Conservation (phyloP, 306 rosid species). For the Lathyrus aphaca region DNA sequence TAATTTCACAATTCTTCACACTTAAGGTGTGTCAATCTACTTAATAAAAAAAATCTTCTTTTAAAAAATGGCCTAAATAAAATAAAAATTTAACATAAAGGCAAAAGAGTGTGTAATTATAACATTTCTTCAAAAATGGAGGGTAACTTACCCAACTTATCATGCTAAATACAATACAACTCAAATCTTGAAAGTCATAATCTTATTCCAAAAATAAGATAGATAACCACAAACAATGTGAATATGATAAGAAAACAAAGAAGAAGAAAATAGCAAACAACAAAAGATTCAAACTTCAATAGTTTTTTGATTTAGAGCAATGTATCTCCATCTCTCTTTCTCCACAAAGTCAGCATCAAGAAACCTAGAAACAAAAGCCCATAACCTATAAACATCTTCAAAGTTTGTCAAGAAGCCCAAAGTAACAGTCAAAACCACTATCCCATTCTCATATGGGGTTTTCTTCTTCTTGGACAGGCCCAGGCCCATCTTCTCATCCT, state of each 20-base stretch:
- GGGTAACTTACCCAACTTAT: neutral
- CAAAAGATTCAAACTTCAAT: conserved; percentile 55
- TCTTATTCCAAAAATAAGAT: conserved; percentile 8
- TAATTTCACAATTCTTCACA: no score
- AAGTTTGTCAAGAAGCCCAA: conserved; percentile 71
- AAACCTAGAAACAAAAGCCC: conserved; percentile 79
- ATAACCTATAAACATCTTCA: conserved; percentile 70
- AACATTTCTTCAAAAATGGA: neutral
- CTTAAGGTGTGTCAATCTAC: no score
- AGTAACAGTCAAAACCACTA: conserved; percentile 56
- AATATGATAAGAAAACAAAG: neutral
- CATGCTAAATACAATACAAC: neutral
- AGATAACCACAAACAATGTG: conserved; percentile 1
- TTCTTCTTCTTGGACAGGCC: conserved; percentile 26
- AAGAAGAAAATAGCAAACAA: neutral
- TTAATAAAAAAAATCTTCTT: no score
- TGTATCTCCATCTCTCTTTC: conserved; percentile 91
- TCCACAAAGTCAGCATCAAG: conserved; percentile 90
- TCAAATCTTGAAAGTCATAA: neutral
- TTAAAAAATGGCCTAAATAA: no score
- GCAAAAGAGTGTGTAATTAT: no score
- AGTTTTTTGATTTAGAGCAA: conserved; percentile 74
- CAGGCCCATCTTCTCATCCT: conserved; percentile 32
- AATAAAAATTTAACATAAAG: no score
- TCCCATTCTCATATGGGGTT: conserved; percentile 30